Evolutionary conservation across 495 filamentous ascomycete genomes (phyloP), one percentile per base, ranked within the genome.

Genomic region (Cairneyella variabilis): DNA sequence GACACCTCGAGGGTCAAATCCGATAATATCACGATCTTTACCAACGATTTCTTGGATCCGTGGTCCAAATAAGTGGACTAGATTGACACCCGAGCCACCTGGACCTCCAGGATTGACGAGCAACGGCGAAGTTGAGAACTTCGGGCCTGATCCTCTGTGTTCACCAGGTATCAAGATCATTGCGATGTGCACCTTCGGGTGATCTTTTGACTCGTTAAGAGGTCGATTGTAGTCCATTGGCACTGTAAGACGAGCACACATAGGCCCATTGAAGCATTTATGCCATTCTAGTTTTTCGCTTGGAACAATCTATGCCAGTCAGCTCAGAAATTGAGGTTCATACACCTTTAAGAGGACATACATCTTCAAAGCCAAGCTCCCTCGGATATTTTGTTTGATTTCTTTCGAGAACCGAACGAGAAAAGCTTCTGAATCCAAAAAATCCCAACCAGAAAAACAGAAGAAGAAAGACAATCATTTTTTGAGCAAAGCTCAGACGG

Each of bases 1-100:
- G 38, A 83, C 69, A 6, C 78, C 79, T 2, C 80, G 69, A 3
- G 79, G 80, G 52, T 83, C 80, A 64, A 76, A 82, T 12, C 77
- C 73, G 23, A 83, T 62, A 26, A 82, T 69, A 50, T 66, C 61
- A 55, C 64, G 65, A 21, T 64, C 63, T 0, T 47, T 51, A 22
- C 71, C 72, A 16, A 72, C 25, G 16, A 73, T 48, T 26, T 23
- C 30, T 37, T 72, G 74, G 4, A 76, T 41, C 11, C 28, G 14
- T 3, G 12, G 14, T 12, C 64, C 73, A 7, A 28, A 21, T 3
- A 0, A n/a, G 9, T 66, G 42, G 11, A 57, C 54, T 18, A 66
- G 54, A 1, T 8, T n/a, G 1, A 69, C 64, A 3, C 71, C 73
- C 1, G 66, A 65, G n/a, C 69, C 70, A 12, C 72, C 70, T 0